Evolutionary conservation across 208 protist genomes (phyloP).

Genomic region (Acanthamoeba royreba): DNA sequence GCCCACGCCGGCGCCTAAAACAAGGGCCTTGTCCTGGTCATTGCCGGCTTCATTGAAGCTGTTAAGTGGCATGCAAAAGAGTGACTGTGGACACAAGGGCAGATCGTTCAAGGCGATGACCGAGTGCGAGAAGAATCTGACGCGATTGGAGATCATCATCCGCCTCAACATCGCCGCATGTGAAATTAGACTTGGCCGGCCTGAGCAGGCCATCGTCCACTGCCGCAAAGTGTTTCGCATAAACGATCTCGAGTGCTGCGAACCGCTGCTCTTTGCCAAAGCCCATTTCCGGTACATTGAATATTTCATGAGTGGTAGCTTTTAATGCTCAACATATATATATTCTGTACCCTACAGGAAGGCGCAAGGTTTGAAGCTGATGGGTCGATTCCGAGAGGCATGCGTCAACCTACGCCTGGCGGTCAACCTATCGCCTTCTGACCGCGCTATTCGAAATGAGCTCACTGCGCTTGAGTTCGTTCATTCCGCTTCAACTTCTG

Average conservation of each 20-base stretch:
- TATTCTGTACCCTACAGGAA: neutral
- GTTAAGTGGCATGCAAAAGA: neutral
- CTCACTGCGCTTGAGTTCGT: neutral
- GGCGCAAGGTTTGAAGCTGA: neutral
- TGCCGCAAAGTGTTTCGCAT: neutral
- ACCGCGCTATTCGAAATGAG: neutral
- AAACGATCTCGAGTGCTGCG: neutral
- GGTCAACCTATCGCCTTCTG: neutral
- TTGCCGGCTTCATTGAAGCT: neutral
- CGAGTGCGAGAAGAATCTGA: slow-evolving; percentile 3
- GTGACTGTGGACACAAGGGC: neutral
- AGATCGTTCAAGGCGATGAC: neutral
- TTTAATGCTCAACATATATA: neutral
- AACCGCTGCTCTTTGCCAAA: neutral
- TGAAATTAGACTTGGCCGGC: neutral
- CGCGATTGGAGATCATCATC: neutral
- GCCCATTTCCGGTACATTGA: neutral
- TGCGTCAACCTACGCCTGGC: neutral
- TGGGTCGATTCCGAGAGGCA: neutral
- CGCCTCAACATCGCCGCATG: slow-evolving; percentile 14
- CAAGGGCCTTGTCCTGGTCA: neutral
- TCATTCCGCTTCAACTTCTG: neutral
- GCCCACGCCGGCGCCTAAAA: neutral
- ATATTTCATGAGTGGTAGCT: neutral
- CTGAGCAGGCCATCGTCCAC: neutral